phyloP scores from a whole-genome alignment of 78 protist species.

The Dictyostelium brefeldianum region DNA sequence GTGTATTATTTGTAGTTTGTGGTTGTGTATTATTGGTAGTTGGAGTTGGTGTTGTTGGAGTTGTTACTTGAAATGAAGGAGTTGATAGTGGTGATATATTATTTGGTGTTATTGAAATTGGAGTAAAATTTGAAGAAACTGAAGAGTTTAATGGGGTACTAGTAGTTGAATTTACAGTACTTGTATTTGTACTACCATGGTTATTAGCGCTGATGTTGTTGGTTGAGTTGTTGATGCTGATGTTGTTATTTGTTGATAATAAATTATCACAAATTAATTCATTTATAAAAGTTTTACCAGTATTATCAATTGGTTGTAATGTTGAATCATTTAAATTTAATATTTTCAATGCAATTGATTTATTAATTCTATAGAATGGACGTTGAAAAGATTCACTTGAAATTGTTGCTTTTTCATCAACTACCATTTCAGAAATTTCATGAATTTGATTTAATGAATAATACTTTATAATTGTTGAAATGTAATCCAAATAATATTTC shows the following conservation, averaged over 20 bases:
- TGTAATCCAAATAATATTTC: neutral
- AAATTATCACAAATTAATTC: no score
- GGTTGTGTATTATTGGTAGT: neutral
- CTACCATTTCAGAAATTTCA: neutral
- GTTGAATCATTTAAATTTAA: neutral
- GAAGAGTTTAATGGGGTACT: neutral
- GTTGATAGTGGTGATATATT: slow-evolving; percentile 2
- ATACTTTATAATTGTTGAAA: neutral
- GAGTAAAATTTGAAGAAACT: neutral
- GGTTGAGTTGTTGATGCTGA: no score
- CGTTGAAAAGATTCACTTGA: neutral
- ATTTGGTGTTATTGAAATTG: neutral
- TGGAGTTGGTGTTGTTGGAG: neutral
- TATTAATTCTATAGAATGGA: slow-evolving; percentile 26
- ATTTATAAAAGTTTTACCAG: no score
- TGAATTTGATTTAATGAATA: neutral
- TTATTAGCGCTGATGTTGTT: no score
- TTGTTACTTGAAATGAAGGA: neutral
- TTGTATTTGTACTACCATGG: no score
- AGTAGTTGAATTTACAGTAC: no score
- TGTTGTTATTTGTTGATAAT: no score
- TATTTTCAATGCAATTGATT: neutral
- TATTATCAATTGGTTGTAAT: neutral
- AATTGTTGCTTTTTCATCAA: neutral
- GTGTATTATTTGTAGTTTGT: neutral